phyloP scores from a whole-genome alignment of 164 flowering plant species.

The Platanus orientalis region DNA sequence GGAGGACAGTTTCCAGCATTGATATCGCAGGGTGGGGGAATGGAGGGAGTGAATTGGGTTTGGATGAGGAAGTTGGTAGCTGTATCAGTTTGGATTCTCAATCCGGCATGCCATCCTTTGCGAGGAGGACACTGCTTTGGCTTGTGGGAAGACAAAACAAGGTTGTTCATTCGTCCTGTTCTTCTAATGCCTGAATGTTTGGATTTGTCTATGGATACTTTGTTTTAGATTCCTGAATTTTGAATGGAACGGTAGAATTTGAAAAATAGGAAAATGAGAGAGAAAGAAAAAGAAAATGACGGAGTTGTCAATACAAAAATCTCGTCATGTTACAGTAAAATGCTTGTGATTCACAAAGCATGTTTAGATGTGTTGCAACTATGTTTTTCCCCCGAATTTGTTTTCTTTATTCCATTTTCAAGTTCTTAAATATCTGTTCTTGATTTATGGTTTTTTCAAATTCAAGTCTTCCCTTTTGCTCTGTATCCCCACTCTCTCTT shows the following conservation, averaged over 20 bases:
- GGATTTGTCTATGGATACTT: not conserved
- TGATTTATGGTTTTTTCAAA: not conserved
- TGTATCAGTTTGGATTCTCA: constrained; percentile 39
- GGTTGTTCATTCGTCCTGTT: constrained; percentile 60
- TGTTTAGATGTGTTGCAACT: not conserved
- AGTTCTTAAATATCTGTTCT: not conserved
- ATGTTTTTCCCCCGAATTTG: too few relatives aligned
- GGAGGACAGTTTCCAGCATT: constrained; percentile 41
- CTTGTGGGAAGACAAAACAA: constrained; percentile 67
- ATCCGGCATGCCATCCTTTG: constrained; percentile 46
- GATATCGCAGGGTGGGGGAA: constrained; percentile 35
- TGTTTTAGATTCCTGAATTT: constrained; percentile 20
- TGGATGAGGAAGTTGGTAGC: constrained; percentile 47
- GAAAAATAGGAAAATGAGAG: not conserved
- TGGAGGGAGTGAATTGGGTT: constrained; percentile 33
- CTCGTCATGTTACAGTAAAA: constrained; percentile 5
- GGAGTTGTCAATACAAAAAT: constrained; percentile 10
- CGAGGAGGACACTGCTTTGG: constrained; percentile 63
- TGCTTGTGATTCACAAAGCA: not conserved
- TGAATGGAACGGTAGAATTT: constrained; percentile 3
- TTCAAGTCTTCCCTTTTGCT: not conserved
- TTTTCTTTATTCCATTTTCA: too few relatives aligned
- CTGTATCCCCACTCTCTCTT: not conserved
- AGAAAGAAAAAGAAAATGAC: not conserved
- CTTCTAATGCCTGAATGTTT: constrained; percentile 29